Evolutionary conservation across 257 asterid genomes (phyloP).

Genomic region (Pogostemon cablin): DNA sequence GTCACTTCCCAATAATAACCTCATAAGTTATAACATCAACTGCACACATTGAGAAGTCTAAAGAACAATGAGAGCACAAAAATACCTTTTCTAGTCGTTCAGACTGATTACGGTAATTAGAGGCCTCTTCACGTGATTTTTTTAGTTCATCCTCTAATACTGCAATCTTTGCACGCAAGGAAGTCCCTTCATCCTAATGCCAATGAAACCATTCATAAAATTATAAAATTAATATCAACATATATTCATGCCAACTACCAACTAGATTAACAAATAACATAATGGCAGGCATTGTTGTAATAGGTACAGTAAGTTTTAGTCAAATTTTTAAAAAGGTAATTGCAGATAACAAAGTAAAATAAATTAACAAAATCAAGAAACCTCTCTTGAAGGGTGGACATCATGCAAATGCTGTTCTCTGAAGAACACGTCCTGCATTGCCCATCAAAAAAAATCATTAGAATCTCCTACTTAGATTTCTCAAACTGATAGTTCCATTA

Average conservation of each 20-base stretch:
- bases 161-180: constrained; percentile 70
- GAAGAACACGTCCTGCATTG: constrained; percentile 56
- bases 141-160: constrained; percentile 70
- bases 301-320: background rate
- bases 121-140: constrained; percentile 59
- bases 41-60: constrained; percentile 27
- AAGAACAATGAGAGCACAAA: constrained; percentile 23
- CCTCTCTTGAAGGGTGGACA: constrained; percentile 61
- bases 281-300: background rate
- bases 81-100: constrained; percentile 75
- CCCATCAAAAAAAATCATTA: constrained; percentile 20
- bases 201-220: constrained; percentile 24
- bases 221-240: constrained; percentile 25
- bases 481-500: background rate
- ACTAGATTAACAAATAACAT: background rate
- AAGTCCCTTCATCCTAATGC: constrained; percentile 63
- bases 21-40: constrained; percentile 15
- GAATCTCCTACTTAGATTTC: background rate
- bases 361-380: constrained; percentile 34
- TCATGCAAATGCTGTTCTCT: constrained; percentile 61
- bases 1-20: constrained; percentile 3
- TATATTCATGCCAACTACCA: constrained; percentile 15
- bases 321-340: constrained; percentile 8
- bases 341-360: constrained; percentile 17
- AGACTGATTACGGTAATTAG: constrained; percentile 54